phyloP scores from a whole-genome alignment of 495 filamentous ascomycete species.

The Penicillium silybi region DNA sequence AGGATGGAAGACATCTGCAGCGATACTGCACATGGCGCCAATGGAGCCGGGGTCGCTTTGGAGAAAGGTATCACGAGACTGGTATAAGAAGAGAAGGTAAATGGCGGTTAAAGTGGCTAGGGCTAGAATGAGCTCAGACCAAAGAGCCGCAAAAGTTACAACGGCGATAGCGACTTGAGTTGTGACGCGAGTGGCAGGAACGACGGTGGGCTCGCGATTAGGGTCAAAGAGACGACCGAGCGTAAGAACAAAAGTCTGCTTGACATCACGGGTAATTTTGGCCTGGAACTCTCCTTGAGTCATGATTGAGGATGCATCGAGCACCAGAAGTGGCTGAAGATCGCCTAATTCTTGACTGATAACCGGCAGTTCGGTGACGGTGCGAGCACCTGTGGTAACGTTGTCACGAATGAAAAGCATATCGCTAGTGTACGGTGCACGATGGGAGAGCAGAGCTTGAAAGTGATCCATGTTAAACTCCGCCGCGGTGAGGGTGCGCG shows the following conservation, averaged over 20 bases:
- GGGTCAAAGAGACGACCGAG: conserved; percentile 38
- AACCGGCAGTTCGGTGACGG: conserved; percentile 32
- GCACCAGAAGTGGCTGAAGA: conserved; percentile 28
- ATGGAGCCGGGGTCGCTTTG: conserved; percentile 40
- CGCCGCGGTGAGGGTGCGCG: conserved; percentile 11
- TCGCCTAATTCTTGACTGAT: conserved; percentile 37
- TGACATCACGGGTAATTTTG: conserved; percentile 30
- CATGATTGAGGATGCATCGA: conserved; percentile 35
- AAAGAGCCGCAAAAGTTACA: conserved; percentile 30
- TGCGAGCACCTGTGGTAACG: conserved; percentile 25
- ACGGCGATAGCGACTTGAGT: conserved; percentile 32
- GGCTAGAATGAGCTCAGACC: conserved; percentile 32
- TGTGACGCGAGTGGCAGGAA: conserved; percentile 22
- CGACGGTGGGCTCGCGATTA: conserved; percentile 17
- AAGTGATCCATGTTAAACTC: conserved; percentile 37
- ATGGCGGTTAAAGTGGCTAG: conserved; percentile 23
- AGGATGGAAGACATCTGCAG: conserved; percentile 33
- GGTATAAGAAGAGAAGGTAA: conserved; percentile 30
- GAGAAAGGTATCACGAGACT: conserved; percentile 31
- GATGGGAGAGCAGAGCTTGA: conserved; percentile 30
- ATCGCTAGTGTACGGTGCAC: conserved; percentile 39
- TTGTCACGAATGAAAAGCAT: conserved; percentile 35
- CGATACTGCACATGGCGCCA: conserved; percentile 41
- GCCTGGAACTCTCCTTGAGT: conserved; percentile 26
- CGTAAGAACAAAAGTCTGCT: conserved; percentile 35